These are phyloP conservation scores for Tillandsia leiboldiana DNA, from an alignment of 176 grass and related monocot genomes.

Conservation along the genomic window DNA sequence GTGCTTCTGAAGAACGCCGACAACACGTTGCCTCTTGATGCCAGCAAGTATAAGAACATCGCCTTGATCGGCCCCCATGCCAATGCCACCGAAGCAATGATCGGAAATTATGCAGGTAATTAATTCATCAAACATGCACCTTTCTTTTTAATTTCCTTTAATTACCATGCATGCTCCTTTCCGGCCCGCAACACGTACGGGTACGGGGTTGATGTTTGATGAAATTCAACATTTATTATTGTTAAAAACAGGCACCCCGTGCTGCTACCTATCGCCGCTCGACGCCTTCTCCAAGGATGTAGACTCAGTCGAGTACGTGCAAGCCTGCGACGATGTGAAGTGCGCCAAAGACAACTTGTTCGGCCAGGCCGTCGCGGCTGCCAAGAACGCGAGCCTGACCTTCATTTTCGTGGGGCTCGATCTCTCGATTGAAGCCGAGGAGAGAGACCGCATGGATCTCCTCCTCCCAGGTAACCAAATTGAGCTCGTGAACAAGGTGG, in stretches of 20 bases:
- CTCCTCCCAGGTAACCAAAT: constrained; percentile 61
- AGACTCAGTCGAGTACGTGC: constrained; percentile 10
- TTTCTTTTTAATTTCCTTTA: no score
- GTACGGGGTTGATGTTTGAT: no score
- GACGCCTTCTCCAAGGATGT: constrained; percentile 31
- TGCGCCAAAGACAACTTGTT: constrained; percentile 16
- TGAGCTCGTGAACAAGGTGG: constrained; percentile 45
- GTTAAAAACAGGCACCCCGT: no score
- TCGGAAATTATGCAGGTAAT: constrained; percentile 55
- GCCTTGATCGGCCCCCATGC: constrained; percentile 63
- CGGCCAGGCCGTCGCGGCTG: constrained; percentile 16
- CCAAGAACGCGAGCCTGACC: constrained; percentile 27
- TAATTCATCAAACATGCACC: no score
- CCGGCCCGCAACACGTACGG: no score
- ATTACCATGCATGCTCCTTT: no score
- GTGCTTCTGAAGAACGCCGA: constrained; percentile 63
- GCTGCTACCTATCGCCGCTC: constrained; percentile 28
- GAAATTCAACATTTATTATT: no score
- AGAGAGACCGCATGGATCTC: constrained; percentile 43
- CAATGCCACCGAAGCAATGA: constrained; percentile 22
- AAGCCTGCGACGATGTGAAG: constrained; percentile 34
- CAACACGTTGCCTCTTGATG: constrained; percentile 31
- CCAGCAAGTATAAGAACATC: background rate
- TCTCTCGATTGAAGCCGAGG: constrained; percentile 56
- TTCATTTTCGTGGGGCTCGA: constrained; percentile 62